Percentiles rank a stretch among this genome's conserved stretches.
phyloP scores from a whole-genome alignment of 768 basidiomycete species.

The Rhizopogon vinicolor region DNA sequence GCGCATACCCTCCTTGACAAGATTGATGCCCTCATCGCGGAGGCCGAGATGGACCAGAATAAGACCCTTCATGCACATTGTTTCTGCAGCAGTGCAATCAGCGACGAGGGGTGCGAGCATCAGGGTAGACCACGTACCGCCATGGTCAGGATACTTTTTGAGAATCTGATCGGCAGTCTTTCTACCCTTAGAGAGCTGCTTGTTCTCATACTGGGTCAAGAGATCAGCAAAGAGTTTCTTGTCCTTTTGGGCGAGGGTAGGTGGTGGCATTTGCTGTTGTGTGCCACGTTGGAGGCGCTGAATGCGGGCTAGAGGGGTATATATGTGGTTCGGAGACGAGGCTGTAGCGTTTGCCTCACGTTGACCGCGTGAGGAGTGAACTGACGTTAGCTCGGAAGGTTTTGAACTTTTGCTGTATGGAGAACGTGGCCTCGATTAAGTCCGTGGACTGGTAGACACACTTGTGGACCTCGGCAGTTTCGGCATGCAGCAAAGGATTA shows the following conservation, averaged over 20 bases:
- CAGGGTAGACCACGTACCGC: conserved; percentile 53
- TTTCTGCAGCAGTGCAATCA: conserved; percentile 51
- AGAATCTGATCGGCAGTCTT: conserved; percentile 92
- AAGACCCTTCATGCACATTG: conserved; percentile 94
- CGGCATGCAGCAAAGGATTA: not conserved
- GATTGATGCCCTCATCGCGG: conserved; percentile 76
- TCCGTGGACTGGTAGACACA: not conserved
- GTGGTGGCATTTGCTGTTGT: conserved; percentile 15
- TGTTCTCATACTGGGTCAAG: conserved; percentile 81
- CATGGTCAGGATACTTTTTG: conserved; percentile 94
- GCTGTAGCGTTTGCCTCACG: not conserved
- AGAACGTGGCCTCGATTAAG: not conserved
- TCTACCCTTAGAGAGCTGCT: conserved; percentile 83
- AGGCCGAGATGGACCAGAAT: conserved; percentile 75
- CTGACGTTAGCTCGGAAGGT: not conserved
- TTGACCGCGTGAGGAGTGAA: not conserved
- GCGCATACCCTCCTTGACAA: conserved; percentile 80
- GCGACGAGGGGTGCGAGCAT: not conserved
- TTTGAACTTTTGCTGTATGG: not conserved
- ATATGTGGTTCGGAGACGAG: not conserved
- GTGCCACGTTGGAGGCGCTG: not conserved
- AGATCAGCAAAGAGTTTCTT: conserved; percentile 82
- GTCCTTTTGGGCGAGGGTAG: conserved; percentile 73
- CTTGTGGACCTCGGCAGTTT: not conserved
- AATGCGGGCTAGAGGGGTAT: not conserved